Evolutionary conservation across 192 early-diverging fungal genomes (phyloP).

Genomic region (Umbelopsis ramanniana): DNA sequence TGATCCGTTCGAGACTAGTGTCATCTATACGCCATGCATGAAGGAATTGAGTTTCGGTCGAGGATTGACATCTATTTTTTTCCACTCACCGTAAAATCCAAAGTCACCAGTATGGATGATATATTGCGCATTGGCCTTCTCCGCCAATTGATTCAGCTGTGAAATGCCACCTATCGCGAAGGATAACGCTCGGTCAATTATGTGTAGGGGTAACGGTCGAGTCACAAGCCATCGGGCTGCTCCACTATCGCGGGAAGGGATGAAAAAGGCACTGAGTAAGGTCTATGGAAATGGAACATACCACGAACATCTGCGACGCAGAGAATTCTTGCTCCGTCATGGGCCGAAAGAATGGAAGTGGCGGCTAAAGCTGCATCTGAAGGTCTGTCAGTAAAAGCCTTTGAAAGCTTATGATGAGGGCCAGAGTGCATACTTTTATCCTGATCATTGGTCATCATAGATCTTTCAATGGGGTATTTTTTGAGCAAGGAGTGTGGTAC

Average conservation of each 20-base stretch:
- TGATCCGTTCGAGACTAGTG: conserved; percentile 54
- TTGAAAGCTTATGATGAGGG: not conserved
- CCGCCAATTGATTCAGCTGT: conserved; percentile 58
- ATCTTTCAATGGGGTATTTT: conserved; percentile 7
- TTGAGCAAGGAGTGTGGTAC: conserved; percentile 6
- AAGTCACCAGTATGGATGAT: conserved; percentile 67
- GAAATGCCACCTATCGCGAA: conserved; percentile 54
- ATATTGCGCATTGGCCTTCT: conserved; percentile 53
- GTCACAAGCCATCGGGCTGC: not conserved
- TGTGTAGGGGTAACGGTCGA: not conserved
- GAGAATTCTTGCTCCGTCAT: conserved; percentile 51
- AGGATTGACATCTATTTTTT: not conserved
- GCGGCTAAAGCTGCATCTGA: not conserved
- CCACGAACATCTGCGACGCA: conserved; percentile 58
- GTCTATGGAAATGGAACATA: not conserved
- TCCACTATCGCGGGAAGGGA: too few species aligned
- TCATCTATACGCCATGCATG: conserved; percentile 31
- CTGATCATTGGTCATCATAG: conserved; percentile 23
- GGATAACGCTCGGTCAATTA: conserved; percentile 6
- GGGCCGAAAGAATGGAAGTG: conserved; percentile 24
- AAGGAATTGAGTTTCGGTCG: too few species aligned
- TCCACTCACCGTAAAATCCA: conserved; percentile 60
- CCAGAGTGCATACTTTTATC: not conserved
- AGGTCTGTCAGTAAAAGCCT: not conserved
- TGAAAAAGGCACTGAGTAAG: too few species aligned